phyloP scores from a whole-genome alignment of 2,329 filamentous ascomycete genomes.

The Penicillium sp. region DNA sequence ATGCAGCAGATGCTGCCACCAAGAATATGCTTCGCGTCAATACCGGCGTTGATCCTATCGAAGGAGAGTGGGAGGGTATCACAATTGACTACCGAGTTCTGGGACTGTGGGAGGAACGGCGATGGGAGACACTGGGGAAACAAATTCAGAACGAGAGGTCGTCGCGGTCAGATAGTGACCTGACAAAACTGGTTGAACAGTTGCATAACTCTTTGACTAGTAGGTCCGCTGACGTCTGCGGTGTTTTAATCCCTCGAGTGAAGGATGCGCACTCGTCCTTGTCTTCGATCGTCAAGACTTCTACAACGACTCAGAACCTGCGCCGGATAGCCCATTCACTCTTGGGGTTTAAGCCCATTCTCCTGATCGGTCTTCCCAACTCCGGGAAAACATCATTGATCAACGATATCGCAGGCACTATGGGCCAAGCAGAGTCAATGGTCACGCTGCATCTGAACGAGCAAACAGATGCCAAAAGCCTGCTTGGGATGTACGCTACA shows the following conservation, averaged over 20 bases:
- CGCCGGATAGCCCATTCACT: conserved; percentile 66
- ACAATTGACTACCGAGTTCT: conserved; percentile 76
- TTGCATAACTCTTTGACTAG: conserved; percentile 50
- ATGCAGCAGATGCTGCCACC: conserved; percentile 73
- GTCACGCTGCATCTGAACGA: conserved; percentile 96
- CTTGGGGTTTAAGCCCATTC: conserved; percentile 65
- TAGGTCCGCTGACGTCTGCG: conserved; percentile 63
- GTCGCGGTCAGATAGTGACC: conserved; percentile 21
- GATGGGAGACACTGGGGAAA: conserved; percentile 46
- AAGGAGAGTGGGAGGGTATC: conserved; percentile 71
- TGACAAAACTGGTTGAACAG: conserved; percentile 27
- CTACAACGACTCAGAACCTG: conserved; percentile 71
- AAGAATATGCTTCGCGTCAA: conserved; percentile 68
- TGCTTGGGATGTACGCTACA: conserved; percentile 91
- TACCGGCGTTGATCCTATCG: conserved; percentile 61
- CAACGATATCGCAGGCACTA: conserved; percentile 73
- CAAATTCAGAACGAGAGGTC: conserved; percentile 25
- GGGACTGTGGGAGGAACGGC: conserved; percentile 61
- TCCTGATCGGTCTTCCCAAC: conserved; percentile 79
- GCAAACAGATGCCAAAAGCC: conserved; percentile 95
- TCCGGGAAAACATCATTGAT: conserved; percentile 87
- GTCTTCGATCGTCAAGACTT: conserved; percentile 63
- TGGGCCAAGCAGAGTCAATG: conserved; percentile 77
- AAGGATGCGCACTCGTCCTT: conserved; percentile 51
- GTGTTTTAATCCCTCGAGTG: conserved; percentile 60